Conservation (phyloP, 2,329 filamentous ascomycete genomes). For the Penicillium fuscoglaucum region DNA sequence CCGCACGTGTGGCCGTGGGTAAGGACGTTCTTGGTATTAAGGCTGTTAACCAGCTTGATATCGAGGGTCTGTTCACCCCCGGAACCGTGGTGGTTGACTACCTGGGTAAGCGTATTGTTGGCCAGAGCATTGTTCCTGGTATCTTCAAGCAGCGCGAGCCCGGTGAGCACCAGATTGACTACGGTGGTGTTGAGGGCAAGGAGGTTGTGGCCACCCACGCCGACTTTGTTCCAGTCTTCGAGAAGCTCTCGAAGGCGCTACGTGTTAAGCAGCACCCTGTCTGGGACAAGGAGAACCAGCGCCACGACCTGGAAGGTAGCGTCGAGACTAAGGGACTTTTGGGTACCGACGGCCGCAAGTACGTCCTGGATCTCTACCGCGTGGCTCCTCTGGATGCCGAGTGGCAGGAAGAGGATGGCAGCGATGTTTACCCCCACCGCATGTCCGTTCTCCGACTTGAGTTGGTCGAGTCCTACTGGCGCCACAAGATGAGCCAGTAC, state of each 20-base stretch:
- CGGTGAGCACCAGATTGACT: conserved; percentile 98
- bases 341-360: conserved; percentile 93
- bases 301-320: conserved; percentile 88
- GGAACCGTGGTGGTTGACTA: conserved; percentile 97
- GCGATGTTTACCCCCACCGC: conserved; percentile 77
- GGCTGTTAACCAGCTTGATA: conserved; percentile 94
- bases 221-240: conserved; percentile 78
- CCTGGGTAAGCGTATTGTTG: conserved; percentile 93
- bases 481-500: conserved; percentile 84
- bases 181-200: conserved; percentile 95
- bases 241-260: conserved; percentile 85
- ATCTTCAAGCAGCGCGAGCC: conserved; percentile 99
- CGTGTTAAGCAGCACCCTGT: conserved; percentile 93
- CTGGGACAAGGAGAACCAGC: conserved; percentile 93
- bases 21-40: conserved; percentile 96
- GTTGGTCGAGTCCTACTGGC: conserved; percentile 81
- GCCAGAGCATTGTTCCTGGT: conserved; percentile 95
- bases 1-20: conserved; percentile 89
- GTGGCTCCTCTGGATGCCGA: conserved; percentile 86
- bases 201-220: conserved; percentile 91
- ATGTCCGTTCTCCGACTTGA: conserved; percentile 94
- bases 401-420: conserved; percentile 77
- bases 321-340: conserved; percentile 98
- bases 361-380: conserved; percentile 94
- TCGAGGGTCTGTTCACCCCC: conserved; percentile 89